phyloP scores from a whole-genome alignment of 176 grass and related monocot genomes.

The Cenchrus purpureus region DNA sequence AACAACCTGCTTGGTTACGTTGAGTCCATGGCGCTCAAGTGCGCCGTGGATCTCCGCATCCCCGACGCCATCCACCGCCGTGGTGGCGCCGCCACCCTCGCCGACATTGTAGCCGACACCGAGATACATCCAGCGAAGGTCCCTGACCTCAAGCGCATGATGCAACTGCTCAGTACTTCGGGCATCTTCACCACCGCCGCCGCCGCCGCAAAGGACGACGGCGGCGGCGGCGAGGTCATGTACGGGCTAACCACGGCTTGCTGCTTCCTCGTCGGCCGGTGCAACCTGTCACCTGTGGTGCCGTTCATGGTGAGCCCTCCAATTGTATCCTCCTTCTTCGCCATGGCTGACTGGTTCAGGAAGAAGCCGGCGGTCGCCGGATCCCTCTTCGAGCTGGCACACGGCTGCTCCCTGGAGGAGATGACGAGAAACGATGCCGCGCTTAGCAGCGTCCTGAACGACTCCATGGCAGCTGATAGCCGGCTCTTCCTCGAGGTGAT shows the following conservation, averaged over 20 bases:
- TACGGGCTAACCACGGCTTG: constrained; percentile 16
- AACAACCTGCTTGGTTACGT: constrained; percentile 14
- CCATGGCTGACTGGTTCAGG: constrained; percentile 24
- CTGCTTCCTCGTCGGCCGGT: constrained; percentile 2
- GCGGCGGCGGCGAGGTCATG: too few species aligned
- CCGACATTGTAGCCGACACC: constrained; percentile 8
- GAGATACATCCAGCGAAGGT: too few species aligned
- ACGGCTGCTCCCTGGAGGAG: too few species aligned
- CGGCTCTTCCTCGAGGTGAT: too few species aligned
- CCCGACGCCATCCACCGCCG: not conserved
- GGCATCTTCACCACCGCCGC: too few species aligned
- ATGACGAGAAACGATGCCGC: too few species aligned
- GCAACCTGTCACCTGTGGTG: constrained; percentile 16
- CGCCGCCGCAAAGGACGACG: not conserved
- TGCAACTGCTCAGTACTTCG: too few species aligned
- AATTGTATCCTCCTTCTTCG: constrained; percentile 34
- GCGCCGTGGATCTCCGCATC: constrained; percentile 21
- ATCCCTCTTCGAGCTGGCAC: too few species aligned
- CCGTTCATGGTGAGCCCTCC: constrained; percentile 16
- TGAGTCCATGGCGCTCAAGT: constrained; percentile 20
- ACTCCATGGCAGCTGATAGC: too few species aligned
- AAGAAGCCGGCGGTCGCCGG: not conserved
- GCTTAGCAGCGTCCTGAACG: too few species aligned
- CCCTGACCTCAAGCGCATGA: too few species aligned
- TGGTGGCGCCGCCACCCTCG: not conserved